Base-by-base conservation (phyloP, 2,329 filamentous ascomycete genomes). In the Diaporthe australafricana region DNA sequence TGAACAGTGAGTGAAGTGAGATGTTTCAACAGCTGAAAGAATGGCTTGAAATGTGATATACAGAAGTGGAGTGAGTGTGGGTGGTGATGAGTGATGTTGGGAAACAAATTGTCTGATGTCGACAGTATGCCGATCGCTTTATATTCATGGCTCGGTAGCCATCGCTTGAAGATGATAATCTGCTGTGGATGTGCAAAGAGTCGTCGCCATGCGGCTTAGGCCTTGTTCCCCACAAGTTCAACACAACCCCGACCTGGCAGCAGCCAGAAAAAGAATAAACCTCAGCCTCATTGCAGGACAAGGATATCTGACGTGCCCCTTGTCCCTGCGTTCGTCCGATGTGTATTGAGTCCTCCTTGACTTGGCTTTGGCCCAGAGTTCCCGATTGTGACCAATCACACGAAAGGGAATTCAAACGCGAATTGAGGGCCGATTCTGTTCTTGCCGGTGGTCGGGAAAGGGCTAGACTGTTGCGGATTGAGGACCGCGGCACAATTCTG, bases 321-420 rank as follows among this genome's bases (percentile, higher is more conserved):
- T 9, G 25, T 22, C 56, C 56, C n/a, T 60, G 56, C 27, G n/a
- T 42, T 62, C 56, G 38, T 45, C 56, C 56, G 14, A 62, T 45
- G 22, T 62, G n/a, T n/a, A n/a, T n/a, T n/a, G n/a, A 5, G 17
- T 45, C 6, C 22, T 38, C 17, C 25, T 47, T 45, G 22, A 25
- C 56, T 62, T 62, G 12, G 38, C 11, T 17, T 47, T 45, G 25
- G 9, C 17, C 56, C 16, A 6, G 25, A 16, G 7, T n/a, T n/a
- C 25, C 9, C 16, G 56, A 8, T 27, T 30, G 20, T 11, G 25
- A 20, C 56, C 56, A 62, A 62, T 62, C 56, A 62, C 17, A 32
- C 30, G 38, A 25, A 4, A 11, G 3, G 25, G 17, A 38, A 62
- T 62, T 62, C 56, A 45, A 62, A 62, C 42, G 38, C 25, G 25